Percentiles rank a stretch among this genome's conserved stretches.
Evolutionary conservation across 1,284 basidiomycete genomes (phyloP).

Genomic region (Thecaphora thlaspeos): DNA sequence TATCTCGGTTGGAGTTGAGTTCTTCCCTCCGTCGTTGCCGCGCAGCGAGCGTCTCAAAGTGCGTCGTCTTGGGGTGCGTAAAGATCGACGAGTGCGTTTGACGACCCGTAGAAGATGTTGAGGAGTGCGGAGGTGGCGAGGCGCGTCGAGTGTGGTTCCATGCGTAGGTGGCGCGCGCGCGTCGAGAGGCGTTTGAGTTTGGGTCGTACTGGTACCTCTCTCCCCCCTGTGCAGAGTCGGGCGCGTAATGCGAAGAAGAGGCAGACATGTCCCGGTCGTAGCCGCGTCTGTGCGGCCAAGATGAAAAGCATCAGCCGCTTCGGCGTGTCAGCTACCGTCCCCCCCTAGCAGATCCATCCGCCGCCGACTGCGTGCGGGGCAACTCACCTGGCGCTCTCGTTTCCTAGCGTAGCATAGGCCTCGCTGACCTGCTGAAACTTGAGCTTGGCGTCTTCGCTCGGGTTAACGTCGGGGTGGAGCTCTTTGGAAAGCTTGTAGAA

Average conservation of each 20-base stretch:
- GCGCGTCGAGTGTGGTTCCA: constrained; percentile 36
- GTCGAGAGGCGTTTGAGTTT: constrained; percentile 32
- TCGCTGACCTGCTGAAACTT: constrained; percentile 54
- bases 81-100: constrained; percentile 11
- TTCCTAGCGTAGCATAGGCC: constrained; percentile 49
- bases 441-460: constrained; percentile 45
- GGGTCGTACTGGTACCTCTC: constrained; percentile 26
- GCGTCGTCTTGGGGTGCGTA: neutral
- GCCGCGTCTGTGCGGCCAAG: neutral
- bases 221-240: neutral
- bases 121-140: neutral
- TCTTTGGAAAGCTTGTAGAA: constrained; percentile 57
- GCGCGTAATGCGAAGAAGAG: neutral
- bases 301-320: too few species aligned
- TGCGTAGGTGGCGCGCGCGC: constrained; percentile 49
- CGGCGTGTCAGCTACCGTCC: too few species aligned
- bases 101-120: constrained; percentile 3
- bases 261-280: constrained; percentile 16
- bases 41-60: constrained; percentile 25
- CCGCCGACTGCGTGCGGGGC: too few species aligned
- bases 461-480: constrained; percentile 54
- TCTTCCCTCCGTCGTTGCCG: constrained; percentile 23
- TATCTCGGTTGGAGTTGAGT: constrained; percentile 9
- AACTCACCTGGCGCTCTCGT: constrained; percentile 19
- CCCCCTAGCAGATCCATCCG: too few species aligned